These are phyloP conservation scores for Cyanidioschyzon merolae DNA, from an alignment of 23 red algal species.

Conservation along the genomic window DNA sequence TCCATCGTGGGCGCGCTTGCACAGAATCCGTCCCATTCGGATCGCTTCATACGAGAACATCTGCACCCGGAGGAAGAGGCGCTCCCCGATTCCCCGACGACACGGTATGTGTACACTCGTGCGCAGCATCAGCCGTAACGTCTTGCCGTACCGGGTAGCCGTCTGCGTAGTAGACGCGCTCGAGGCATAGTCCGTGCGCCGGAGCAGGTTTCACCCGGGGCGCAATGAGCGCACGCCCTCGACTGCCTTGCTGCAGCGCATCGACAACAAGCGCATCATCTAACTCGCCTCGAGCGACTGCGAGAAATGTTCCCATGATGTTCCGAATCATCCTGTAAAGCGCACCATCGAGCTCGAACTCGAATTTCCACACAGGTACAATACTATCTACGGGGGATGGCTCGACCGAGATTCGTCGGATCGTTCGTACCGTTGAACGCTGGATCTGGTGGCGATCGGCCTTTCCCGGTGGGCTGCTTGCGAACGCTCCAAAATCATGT, in stretches of 20 bases:
- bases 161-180: constrained; percentile 26
- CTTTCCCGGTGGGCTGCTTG: constrained; percentile 21
- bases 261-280: constrained; percentile 9
- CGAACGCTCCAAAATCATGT: constrained; percentile 97
- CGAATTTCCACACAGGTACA: constrained; percentile 41
- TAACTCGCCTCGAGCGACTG: constrained; percentile 34
- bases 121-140: background rate
- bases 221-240: background rate
- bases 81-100: background rate
- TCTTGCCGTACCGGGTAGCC: background rate
- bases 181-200: constrained; percentile 34
- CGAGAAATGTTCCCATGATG: constrained; percentile 54
- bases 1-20: too few species aligned
- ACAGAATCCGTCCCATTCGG: too few species aligned
- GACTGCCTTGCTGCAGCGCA: background rate
- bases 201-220: constrained; percentile 10
- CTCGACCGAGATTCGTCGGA: constrained; percentile 24
- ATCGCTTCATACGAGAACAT: too few species aligned
- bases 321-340: constrained; percentile 92
- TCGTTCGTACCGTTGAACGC: constrained; percentile 46
- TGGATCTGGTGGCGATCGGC: constrained; percentile 14
- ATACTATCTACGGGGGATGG: background rate
- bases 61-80: background rate
- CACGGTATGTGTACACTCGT: background rate
- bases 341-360: constrained; percentile 74